Evolutionary conservation across 1,139 yeast species (phyloP).

Genomic region (Hemisphaericaspora lyxosophila): DNA sequence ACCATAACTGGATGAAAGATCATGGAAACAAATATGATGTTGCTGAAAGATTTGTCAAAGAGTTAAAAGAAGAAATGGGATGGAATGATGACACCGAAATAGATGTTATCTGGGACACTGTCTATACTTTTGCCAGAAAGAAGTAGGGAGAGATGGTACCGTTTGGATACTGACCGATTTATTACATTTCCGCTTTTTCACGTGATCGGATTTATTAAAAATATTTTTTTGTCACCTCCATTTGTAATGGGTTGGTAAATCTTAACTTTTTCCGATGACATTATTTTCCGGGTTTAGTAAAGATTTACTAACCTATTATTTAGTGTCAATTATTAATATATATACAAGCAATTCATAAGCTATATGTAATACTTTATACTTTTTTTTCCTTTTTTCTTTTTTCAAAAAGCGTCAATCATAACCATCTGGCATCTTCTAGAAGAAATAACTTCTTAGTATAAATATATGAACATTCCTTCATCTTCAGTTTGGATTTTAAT

Average conservation of each 20-base stretch:
- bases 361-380: background rate
- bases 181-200: background rate
- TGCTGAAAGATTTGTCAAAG: constrained; percentile 43
- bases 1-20: constrained; percentile 61
- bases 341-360: background rate
- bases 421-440: constrained; percentile 1
- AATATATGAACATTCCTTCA: constrained; percentile 13
- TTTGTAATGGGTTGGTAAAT: too few species aligned
- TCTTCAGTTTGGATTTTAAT: constrained; percentile 7
- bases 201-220: constrained; percentile 5
- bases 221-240: too few species aligned
- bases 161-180: too few species aligned
- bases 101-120: constrained; percentile 59
- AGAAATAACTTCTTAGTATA: constrained; percentile 8
- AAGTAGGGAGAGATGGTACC: too few species aligned
- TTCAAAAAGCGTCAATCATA: background rate
- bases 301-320: constrained; percentile 1
- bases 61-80: constrained; percentile 37
- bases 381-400: background rate
- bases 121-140: constrained; percentile 46
- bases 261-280: too few species aligned
- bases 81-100: constrained; percentile 48
- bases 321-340: background rate
- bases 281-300: constrained; percentile 2
- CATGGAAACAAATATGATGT: constrained; percentile 33